Evolutionary conservation across 2,329 filamentous ascomycete genomes (phyloP), one percentile per base, ranked within the genome.

Genomic region (Aureobasidium sp.): DNA sequence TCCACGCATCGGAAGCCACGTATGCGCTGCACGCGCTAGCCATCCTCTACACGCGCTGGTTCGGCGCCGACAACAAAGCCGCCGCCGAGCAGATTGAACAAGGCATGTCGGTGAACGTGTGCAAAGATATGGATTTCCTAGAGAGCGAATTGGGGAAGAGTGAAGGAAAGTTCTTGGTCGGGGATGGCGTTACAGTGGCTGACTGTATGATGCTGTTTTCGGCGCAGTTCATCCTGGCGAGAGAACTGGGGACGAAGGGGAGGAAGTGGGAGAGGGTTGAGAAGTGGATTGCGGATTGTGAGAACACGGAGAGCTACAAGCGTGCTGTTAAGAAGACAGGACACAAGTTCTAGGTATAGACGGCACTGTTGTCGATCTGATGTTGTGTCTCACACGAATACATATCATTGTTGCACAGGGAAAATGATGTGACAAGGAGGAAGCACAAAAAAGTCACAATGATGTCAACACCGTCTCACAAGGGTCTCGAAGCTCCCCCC

Each of bases 1-100:
- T 78, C 9, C 74, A 78, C 62, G 76, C 78, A 0, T 70, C 78
- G 7, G 77, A 81, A 70, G 78, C 69, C 1, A 78, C 76, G 1
- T 78, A 76, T 61, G 66, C 75, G 60, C 65, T 79, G 8, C 78
- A 79, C 62, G 71, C 66, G 9, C 71, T 80, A 2, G 73, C 77
- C 0, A 72, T 79, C 27, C 67, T 76, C 15, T 79, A 80, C 64
- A 70, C 72, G 7, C 73, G 74, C 5, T 78, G 73, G 75, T 70
- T 74, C 60, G 68, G 75, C n/a, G 59, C 65, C 27, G 31, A 21
- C 33, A 38, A 58, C 50, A 71, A 71, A 19, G n/a, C 19, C 13
- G 67, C 71, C 15, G 61, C 73, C 13, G 67, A 67, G 35, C 69
- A 68, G 15, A 73, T 74, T 10, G 73, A 77, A 29, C 66, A 72